Conservation (phyloP, 345 rosid genomes). For the Arabidopsis suecica region DNA sequence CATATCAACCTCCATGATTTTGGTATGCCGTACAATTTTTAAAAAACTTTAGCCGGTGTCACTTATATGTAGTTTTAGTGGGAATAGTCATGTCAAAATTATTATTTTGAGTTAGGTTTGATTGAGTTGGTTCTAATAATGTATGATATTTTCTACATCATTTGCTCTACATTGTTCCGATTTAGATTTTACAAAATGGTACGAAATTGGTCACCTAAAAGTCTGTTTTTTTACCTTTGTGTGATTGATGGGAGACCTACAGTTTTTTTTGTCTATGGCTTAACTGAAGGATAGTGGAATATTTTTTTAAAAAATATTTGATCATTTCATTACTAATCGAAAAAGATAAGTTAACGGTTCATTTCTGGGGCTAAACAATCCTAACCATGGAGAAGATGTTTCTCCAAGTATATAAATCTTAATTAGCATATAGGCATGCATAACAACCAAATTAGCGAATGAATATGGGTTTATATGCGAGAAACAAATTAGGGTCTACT, state of each 20-base stretch:
- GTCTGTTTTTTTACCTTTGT: conserved; percentile 30
- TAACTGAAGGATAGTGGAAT: background rate
- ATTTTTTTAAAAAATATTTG: too few species aligned
- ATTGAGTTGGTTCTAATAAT: conserved; percentile 35
- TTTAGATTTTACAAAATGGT: background rate
- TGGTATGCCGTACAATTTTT: conserved; percentile 2
- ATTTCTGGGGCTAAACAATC: background rate
- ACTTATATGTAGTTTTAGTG: conserved; percentile 29
- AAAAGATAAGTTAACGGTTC: background rate
- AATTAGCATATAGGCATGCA: background rate
- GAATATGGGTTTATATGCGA: background rate
- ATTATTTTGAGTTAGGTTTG: conserved; percentile 26
- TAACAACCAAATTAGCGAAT: background rate
- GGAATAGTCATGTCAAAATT: conserved; percentile 44
- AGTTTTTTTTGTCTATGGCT: conserved; percentile 4
- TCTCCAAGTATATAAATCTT: background rate
- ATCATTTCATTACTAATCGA: too few species aligned
- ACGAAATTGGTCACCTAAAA: conserved; percentile 24
- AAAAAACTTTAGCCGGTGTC: conserved; percentile 7
- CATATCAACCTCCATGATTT: background rate
- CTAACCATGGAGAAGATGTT: background rate
- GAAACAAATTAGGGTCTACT: background rate
- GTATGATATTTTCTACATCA: conserved; percentile 17
- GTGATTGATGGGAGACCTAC: conserved; percentile 39
- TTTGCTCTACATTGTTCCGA: conserved; percentile 4